phyloP scores from a whole-genome alignment of 805 yeast species.

The Yarrowia sp. region DNA sequence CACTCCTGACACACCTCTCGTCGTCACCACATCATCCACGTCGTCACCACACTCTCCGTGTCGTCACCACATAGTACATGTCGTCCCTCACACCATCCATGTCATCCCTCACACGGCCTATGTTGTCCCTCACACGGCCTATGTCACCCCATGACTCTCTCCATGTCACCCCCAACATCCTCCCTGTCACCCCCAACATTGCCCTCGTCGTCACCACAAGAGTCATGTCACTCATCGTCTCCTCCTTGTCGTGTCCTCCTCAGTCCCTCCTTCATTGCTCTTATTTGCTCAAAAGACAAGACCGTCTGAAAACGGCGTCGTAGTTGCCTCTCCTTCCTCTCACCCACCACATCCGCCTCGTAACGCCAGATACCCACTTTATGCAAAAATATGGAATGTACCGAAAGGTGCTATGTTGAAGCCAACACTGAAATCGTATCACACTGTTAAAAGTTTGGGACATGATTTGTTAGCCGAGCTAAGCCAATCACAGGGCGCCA shows the following conservation, averaged over 20 bases:
- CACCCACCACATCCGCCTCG: not conserved
- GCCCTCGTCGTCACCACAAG: not conserved
- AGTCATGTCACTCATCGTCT: not conserved
- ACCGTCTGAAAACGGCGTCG: not conserved
- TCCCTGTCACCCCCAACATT: not conserved
- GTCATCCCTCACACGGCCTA: no score
- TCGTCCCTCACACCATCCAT: not conserved
- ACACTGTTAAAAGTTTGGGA: constrained; percentile 21
- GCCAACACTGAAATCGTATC: constrained; percentile 23
- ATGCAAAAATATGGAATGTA: constrained; percentile 23
- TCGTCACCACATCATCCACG: no score
- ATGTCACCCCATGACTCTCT: not conserved
- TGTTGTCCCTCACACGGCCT: no score
- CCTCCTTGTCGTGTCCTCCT: not conserved
- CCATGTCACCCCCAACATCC: not conserved
- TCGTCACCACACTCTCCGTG: not conserved
- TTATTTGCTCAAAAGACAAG: constrained; percentile 1
- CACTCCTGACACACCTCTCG: no score
- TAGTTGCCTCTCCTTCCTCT: not conserved
- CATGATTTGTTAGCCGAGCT: constrained; percentile 14
- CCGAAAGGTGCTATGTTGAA: constrained; percentile 22
- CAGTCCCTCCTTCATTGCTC: not conserved
- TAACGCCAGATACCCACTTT: constrained; percentile 8
- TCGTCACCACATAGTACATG: not conserved
- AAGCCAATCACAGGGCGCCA: constrained; percentile 19